Conservation (phyloP, 495 filamentous ascomycete genomes). For the Pyrenula massariospora region DNA sequence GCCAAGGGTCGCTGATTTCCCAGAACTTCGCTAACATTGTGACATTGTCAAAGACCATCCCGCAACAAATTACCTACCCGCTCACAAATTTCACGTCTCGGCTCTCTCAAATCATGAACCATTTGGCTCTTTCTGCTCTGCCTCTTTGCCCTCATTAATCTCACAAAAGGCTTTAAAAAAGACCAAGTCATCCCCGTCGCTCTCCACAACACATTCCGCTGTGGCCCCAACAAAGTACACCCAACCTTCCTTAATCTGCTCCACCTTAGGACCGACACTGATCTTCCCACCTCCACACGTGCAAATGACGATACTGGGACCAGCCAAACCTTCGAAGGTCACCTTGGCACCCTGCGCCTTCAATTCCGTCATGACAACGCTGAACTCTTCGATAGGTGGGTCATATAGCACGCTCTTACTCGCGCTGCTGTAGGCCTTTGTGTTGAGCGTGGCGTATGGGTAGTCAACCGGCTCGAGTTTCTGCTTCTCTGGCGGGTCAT, state of each 20-base stretch:
- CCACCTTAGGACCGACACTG: slow-evolving; percentile 60
- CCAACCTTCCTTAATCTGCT: slow-evolving; percentile 65
- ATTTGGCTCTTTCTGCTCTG: slow-evolving; percentile 6
- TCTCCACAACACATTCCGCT: slow-evolving; percentile 72
- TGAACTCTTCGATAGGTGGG: slow-evolving; percentile 94
- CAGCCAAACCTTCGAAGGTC: slow-evolving; percentile 74
- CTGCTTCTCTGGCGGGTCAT: slow-evolving; percentile 85
- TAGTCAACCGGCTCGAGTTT: slow-evolving; percentile 82
- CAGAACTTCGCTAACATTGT: too few species aligned
- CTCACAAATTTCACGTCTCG: too few species aligned
- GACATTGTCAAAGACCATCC: too few species aligned
- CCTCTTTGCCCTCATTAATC: slow-evolving; percentile 42
- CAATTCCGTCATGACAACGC: slow-evolving; percentile 72
- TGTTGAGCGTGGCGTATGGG: slow-evolving; percentile 69
- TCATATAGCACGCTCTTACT: slow-evolving; percentile 70
- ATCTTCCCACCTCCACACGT: slow-evolving; percentile 73
- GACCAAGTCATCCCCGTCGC: slow-evolving; percentile 43
- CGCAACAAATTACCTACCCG: too few species aligned
- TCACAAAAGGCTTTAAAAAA: slow-evolving; percentile 98
- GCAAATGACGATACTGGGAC: slow-evolving; percentile 87
- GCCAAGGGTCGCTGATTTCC: too few species aligned
- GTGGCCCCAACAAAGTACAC: slow-evolving; percentile 92
- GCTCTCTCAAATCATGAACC: background rate
- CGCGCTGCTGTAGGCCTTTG: slow-evolving; percentile 59
- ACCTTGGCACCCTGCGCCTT: slow-evolving; percentile 61